These are phyloP conservation scores for Auriscalpium microsporum DNA, from an alignment of 768 basidiomycete species.

Conservation along the genomic window DNA sequence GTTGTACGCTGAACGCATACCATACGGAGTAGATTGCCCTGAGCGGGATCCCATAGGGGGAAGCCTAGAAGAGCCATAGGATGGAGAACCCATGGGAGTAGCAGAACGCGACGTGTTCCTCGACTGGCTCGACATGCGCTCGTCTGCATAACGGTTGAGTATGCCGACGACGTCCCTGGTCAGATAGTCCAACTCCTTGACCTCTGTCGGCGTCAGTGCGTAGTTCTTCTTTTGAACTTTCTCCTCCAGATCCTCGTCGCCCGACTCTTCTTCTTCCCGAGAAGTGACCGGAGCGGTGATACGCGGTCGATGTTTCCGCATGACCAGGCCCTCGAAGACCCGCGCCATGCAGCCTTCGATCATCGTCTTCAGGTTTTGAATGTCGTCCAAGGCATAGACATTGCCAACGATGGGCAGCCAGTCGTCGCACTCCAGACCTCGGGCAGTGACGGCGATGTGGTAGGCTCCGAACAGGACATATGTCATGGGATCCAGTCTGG, in stretches of 20 bases:
- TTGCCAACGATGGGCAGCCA: conserved; percentile 84
- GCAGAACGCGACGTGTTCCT: conserved; percentile 55
- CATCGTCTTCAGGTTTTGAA: conserved; percentile 70
- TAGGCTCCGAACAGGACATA: conserved; percentile 90
- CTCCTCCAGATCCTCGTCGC: conserved; percentile 43
- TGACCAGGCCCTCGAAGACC: conserved; percentile 78
- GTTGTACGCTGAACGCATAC: conserved; percentile 32
- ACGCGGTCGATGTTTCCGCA: conserved; percentile 32
- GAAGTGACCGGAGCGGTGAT: conserved; percentile 27
- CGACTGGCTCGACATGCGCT: conserved; percentile 50
- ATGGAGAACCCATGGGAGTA: conserved; percentile 53
- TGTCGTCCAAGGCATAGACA: conserved; percentile 65
- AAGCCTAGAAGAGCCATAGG: conserved; percentile 28
- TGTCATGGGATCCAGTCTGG: conserved; percentile 78
- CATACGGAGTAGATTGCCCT: conserved; percentile 49
- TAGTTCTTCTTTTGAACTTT: conserved; percentile 26
- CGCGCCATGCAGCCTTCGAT: conserved; percentile 83
- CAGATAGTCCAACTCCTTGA: conserved; percentile 66
- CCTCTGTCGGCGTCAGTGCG: conserved; percentile 57
- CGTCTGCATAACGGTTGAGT: conserved; percentile 62
- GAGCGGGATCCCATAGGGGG: conserved; percentile 36
- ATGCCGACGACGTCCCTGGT: conserved; percentile 69
- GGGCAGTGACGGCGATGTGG: conserved; percentile 56
- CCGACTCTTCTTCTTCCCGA: conserved; percentile 47
- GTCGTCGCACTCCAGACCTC: conserved; percentile 78